A percentile compares a stretch with the other conserved stretches of the same genome.
Evolutionary conservation across 1,139 yeast species (phyloP).

Genomic region (Hyphopichia khmerensis): DNA sequence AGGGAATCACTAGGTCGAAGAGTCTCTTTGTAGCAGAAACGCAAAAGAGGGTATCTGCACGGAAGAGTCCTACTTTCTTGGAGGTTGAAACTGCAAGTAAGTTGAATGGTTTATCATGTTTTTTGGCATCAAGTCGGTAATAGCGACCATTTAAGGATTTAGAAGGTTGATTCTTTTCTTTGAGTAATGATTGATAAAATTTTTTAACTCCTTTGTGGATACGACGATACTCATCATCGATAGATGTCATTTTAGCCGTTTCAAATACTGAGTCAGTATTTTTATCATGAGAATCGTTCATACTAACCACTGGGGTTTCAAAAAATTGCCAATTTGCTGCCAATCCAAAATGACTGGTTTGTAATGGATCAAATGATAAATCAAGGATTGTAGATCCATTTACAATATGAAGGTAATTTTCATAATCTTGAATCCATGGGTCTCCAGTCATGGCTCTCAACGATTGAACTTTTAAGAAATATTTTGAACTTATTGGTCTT

Average conservation of each 20-base stretch:
- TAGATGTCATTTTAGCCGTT: conserved; percentile 21
- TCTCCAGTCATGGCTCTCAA: conserved; percentile 51
- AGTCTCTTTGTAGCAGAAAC: conserved; percentile 47
- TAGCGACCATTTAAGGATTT: conserved; percentile 13
- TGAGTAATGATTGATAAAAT: background rate
- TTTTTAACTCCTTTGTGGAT: conserved; percentile 23
- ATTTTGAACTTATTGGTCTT: conserved; percentile 33
- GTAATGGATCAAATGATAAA: conserved; percentile 32
- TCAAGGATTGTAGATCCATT: conserved; percentile 37
- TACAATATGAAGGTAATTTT: conserved; percentile 24
- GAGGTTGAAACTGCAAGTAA: conserved; percentile 48
- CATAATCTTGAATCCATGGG: conserved; percentile 30
- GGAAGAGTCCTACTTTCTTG: conserved; percentile 44
- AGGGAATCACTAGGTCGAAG: conserved; percentile 36
- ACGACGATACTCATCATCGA: conserved; percentile 40
- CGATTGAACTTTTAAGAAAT: conserved; percentile 51
- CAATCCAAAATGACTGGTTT: conserved; percentile 45
- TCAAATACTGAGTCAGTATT: conserved; percentile 6
- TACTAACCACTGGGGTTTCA: conserved; percentile 22
- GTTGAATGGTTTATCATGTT: conserved; percentile 9
- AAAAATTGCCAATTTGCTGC: conserved; percentile 45
- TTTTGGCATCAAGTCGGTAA: conserved; percentile 7
- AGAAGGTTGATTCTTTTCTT: conserved; percentile 1
- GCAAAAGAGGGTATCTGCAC: conserved; percentile 50
- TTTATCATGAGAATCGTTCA: conserved; percentile 7